A percentile compares a stretch with the other conserved stretches of the same genome.
Evolutionary conservation across 2,329 filamentous ascomycete species (phyloP).

Genomic region (Cladosporium sphaerospermum): DNA sequence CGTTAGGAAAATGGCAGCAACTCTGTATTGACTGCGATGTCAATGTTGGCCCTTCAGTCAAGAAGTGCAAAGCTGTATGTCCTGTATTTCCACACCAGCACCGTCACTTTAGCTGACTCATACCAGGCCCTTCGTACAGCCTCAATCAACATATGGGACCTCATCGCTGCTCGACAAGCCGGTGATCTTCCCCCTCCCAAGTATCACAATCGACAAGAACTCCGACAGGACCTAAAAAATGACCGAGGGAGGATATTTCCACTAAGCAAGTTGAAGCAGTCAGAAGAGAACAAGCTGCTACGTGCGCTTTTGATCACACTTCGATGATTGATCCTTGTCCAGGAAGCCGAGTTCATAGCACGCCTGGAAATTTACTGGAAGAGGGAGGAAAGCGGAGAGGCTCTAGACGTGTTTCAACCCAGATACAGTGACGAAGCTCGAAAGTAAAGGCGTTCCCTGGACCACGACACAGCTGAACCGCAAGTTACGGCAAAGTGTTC

Average conservation of each 20-base stretch:
- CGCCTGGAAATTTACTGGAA: too few species aligned
- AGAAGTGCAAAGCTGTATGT: slow-evolving; percentile 1
- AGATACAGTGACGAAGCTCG: too few species aligned
- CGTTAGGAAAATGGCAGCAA: neutral
- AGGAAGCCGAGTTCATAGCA: neutral
- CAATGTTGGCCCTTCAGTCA: neutral
- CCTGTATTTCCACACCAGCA: neutral
- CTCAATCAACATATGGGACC: slow-evolving; percentile 1
- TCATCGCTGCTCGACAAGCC: neutral
- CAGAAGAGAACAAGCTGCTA: neutral
- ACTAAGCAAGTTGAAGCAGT: neutral
- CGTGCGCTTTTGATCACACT: neutral
- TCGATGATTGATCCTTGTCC: neutral
- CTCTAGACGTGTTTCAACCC: too few species aligned
- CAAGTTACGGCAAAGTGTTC: too few species aligned
- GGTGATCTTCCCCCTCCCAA: neutral
- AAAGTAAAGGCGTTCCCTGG: too few species aligned
- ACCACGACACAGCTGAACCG: too few species aligned
- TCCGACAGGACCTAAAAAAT: neutral
- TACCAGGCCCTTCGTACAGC: neutral
- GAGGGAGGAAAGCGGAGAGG: too few species aligned
- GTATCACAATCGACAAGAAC: neutral
- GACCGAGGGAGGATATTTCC: neutral
- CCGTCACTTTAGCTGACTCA: neutral
- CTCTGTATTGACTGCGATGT: slow-evolving; percentile 1